These are phyloP conservation scores for Saccharomycopsis phalli DNA, from an alignment of 1,139 yeast species.

Conservation along the genomic window DNA sequence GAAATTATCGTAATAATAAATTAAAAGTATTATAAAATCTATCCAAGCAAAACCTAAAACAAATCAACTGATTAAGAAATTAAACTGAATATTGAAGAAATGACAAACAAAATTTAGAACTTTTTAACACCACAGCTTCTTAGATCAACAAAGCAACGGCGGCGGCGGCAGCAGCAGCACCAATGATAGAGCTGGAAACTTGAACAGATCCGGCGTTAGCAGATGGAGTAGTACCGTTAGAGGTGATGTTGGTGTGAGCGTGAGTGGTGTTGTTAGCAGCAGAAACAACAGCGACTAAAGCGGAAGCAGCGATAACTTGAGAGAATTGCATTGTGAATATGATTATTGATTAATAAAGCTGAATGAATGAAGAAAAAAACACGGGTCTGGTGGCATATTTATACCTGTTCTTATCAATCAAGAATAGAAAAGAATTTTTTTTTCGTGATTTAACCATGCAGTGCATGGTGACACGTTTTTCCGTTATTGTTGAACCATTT, in stretches of 20 bases:
- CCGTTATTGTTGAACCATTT: no score
- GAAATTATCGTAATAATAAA: no score
- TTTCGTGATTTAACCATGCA: no score
- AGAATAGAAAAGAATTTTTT: no score
- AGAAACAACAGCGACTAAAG: slow-evolving; percentile 15
- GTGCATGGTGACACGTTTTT: no score
- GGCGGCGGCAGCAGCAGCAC: slow-evolving; percentile 20
- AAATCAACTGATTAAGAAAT: no score
- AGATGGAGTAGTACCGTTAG: slow-evolving; percentile 12
- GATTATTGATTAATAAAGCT: background rate
- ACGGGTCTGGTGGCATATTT: no score
- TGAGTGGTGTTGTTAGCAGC: slow-evolving; percentile 14
- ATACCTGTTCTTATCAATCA: no score
- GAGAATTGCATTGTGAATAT: slow-evolving; percentile 19
- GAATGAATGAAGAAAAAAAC: slow-evolving; percentile 1
- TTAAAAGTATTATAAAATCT: no score
- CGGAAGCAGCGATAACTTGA: slow-evolving; percentile 17
- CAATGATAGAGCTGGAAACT: slow-evolving; percentile 17
- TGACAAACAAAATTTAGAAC: background rate
- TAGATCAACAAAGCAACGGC: slow-evolving; percentile 20
- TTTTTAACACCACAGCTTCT: background rate
- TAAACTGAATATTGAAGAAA: no score
- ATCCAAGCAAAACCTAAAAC: no score
- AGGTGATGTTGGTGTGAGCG: no score
- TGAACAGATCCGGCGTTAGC: slow-evolving; percentile 18